phyloP scores from a whole-genome alignment of 176 grass and related monocot species.

The Avena insularis region DNA sequence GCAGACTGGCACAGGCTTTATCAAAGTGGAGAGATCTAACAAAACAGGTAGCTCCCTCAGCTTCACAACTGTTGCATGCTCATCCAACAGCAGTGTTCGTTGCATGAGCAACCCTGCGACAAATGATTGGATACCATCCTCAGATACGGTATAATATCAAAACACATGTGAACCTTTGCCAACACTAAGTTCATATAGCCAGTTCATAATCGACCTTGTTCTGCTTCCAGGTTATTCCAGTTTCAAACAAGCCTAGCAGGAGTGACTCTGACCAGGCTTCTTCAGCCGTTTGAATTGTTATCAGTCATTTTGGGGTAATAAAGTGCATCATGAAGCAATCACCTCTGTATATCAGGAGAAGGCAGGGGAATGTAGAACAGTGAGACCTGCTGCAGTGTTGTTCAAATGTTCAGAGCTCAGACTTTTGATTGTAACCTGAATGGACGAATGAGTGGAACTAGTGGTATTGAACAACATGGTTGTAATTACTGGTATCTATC shows the following conservation, averaged over 20 bases:
- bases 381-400: neutral
- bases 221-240: conserved; percentile 60
- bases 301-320: conserved; percentile 10
- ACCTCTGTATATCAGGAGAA: neutral
- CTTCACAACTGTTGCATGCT: conserved; percentile 6
- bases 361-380: neutral
- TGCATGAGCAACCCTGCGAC: conserved; percentile 80
- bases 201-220: conserved; percentile 1
- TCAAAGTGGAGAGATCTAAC: conserved; percentile 67
- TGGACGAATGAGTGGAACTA: neutral
- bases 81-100: conserved; percentile 40
- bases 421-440: neutral
- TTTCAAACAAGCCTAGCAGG: conserved; percentile 79
- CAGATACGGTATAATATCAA: conserved; percentile 54
- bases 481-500: neutral
- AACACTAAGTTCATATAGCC: neutral
- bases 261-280: conserved; percentile 50
- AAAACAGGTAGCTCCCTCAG: conserved; percentile 43
- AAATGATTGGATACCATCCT: conserved; percentile 88
- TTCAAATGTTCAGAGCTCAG: neutral
- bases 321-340: neutral
- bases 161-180: neutral
- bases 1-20: conserved; percentile 84
- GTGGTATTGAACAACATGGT: neutral
- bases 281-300: neutral